These are phyloP conservation scores for Aspergillus terreus DNA, from an alignment of 2,329 filamentous ascomycete species.

Conservation along the genomic window DNA sequence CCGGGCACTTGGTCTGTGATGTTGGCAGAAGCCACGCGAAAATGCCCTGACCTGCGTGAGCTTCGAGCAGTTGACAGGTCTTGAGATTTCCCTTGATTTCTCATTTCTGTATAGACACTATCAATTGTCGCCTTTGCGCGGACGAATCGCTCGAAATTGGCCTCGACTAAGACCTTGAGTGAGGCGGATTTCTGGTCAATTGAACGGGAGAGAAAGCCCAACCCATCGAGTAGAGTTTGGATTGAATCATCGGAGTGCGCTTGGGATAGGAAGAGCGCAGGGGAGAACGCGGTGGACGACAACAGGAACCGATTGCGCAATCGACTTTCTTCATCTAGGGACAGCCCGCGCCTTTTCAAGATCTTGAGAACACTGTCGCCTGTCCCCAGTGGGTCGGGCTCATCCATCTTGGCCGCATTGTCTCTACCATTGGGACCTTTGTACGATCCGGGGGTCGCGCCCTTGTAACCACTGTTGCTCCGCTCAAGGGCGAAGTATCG, in stretches of 20 bases:
- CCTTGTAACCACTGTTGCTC: slow-evolving; percentile 65
- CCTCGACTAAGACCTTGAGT: slow-evolving; percentile 91
- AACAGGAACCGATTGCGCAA: slow-evolving; percentile 88
- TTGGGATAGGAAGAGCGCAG: slow-evolving; percentile 85
- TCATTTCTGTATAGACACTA: slow-evolving; percentile 97
- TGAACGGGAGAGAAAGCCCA: slow-evolving; percentile 81
- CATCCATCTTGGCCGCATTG: slow-evolving; percentile 82
- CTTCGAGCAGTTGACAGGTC: slow-evolving; percentile 36
- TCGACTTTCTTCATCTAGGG: slow-evolving; percentile 77
- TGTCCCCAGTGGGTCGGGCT: slow-evolving; percentile 85
- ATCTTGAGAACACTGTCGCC: slow-evolving; percentile 81
- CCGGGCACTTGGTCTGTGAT: slow-evolving; percentile 55
- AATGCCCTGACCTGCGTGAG: slow-evolving; percentile 61
- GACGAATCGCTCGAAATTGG: slow-evolving; percentile 97
- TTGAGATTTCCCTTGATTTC: slow-evolving; percentile 60
- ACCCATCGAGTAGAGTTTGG: slow-evolving; percentile 70
- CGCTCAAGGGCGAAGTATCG: slow-evolving; percentile 82
- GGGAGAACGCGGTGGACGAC: slow-evolving; percentile 93
- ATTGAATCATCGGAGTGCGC: slow-evolving; percentile 85
- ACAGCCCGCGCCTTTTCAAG: slow-evolving; percentile 70
- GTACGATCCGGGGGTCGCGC: slow-evolving; percentile 64
- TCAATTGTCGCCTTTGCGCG: slow-evolving; percentile 97
- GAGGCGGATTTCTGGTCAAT: slow-evolving; percentile 98
- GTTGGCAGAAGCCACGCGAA: slow-evolving; percentile 43
- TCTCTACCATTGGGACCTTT: slow-evolving; percentile 65